Conservation (phyloP, 176 grass and related monocot species). For the Oryza longistaminata region DNA sequence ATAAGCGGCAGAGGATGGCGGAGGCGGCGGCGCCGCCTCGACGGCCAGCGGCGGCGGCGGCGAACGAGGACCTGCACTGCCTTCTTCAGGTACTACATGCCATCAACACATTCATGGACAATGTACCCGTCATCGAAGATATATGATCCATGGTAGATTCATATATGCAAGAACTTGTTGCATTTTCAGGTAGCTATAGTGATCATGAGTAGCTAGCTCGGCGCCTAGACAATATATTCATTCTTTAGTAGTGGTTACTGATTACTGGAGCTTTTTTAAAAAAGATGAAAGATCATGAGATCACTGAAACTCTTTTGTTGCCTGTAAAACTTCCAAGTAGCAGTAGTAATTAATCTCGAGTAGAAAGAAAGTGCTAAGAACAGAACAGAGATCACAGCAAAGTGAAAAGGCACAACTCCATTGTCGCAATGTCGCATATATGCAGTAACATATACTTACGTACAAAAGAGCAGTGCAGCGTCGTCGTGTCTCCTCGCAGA, state of each 20-base stretch:
- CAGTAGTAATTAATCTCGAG: not conserved
- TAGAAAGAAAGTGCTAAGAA: not conserved
- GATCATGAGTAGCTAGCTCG: not conserved
- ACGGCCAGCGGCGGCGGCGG: conserved; percentile 21
- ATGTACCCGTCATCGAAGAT: not conserved
- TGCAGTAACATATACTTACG: not conserved
- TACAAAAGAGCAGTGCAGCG: not conserved
- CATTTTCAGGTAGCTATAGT: not conserved
- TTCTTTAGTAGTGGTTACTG: not conserved
- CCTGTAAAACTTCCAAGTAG: not conserved
- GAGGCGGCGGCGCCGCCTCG: not conserved
- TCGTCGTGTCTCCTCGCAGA: conserved; percentile 3
- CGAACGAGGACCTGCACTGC: conserved; percentile 50
- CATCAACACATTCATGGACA: not conserved
- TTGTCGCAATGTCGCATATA: not conserved
- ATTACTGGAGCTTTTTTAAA: not conserved
- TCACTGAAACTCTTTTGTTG: not conserved
- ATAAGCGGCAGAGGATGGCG: conserved; percentile 47
- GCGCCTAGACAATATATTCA: not conserved
- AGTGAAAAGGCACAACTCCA: not conserved
- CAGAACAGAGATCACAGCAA: not conserved
- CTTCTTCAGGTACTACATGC: conserved; percentile 67
- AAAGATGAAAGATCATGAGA: too few species aligned
- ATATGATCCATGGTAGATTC: not conserved
- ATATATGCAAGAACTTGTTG: not conserved